phyloP scores from a whole-genome alignment of 352 stramenopile species.

The Peronospora destructor region DNA sequence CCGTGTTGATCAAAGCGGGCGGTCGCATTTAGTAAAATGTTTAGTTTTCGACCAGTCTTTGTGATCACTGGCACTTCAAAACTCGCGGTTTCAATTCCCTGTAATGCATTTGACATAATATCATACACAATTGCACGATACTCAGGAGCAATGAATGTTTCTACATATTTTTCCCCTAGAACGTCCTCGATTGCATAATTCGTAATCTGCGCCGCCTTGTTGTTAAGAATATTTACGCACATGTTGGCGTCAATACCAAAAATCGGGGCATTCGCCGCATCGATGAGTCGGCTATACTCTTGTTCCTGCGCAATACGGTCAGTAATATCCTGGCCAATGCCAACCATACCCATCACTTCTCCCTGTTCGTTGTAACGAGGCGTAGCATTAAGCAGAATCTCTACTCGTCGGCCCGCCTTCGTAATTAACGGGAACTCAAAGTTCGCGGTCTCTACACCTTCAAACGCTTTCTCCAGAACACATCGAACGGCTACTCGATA shows the following conservation, averaged over 20 bases:
- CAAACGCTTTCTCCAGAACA: conserved; percentile 43
- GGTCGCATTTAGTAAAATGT: conserved; percentile 76
- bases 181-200: conserved; percentile 71
- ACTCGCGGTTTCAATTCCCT: conserved; percentile 53
- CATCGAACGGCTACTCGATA: conserved; percentile 39
- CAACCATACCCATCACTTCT: conserved; percentile 68
- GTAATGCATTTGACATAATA: conserved; percentile 55
- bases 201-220: conserved; percentile 63
- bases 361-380: conserved; percentile 61
- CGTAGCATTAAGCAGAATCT: conserved; percentile 64
- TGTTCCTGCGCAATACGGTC: conserved; percentile 50
- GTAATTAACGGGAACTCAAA: conserved; percentile 55
- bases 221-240: conserved; percentile 59
- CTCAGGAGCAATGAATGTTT: conserved; percentile 79
- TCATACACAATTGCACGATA: conserved; percentile 60
- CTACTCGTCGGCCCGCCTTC: conserved; percentile 43
- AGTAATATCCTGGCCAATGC: conserved; percentile 71
- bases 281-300: conserved; percentile 48
- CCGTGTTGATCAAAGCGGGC: conserved; percentile 61
- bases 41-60: conserved; percentile 47
- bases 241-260: conserved; percentile 49
- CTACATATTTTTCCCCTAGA: conserved; percentile 59
- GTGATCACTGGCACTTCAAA: conserved; percentile 79
- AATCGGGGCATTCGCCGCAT: conserved; percentile 47
- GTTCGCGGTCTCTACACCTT: conserved; percentile 42